A percentile compares a stretch with the other conserved stretches of the same genome.
phyloP scores from a whole-genome alignment of 2,329 filamentous ascomycete genomes.

The Pseudogymnoascus sp. region DNA sequence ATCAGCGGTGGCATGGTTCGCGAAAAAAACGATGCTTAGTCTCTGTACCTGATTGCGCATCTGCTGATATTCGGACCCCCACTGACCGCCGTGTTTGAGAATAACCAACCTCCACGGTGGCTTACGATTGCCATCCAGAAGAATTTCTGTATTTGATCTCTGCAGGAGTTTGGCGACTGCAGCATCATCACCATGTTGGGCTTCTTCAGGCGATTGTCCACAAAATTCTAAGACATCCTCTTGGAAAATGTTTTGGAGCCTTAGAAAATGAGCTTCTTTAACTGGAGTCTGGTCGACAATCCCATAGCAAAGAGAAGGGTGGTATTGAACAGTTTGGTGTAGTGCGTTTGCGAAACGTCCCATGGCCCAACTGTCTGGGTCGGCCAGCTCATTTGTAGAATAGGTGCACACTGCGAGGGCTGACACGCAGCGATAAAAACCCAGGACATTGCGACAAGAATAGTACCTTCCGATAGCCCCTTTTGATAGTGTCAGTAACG shows the following conservation, averaged over 20 bases:
- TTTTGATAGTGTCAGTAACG: not conserved
- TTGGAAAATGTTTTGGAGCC: constrained; percentile 13
- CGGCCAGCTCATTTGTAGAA: not conserved
- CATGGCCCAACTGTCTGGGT: not conserved
- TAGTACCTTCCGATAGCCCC: not conserved
- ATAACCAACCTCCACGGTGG: constrained; percentile 20
- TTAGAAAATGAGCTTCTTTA: constrained; percentile 16
- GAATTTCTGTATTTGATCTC: not conserved
- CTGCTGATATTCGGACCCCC: not conserved
- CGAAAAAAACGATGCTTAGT: constrained; percentile 17
- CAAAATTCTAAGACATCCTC: constrained; percentile 17
- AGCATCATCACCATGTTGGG: constrained; percentile 12
- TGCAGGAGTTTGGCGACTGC: not conserved
- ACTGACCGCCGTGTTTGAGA: constrained; percentile 12
- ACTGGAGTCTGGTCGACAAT: constrained; percentile 11
- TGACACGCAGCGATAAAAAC: not conserved
- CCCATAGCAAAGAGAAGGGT: constrained; percentile 18
- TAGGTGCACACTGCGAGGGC: not conserved
- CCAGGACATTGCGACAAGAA: not conserved
- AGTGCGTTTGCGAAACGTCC: constrained; percentile 9
- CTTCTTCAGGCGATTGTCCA: not conserved
- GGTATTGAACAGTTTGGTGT: constrained; percentile 13
- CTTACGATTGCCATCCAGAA: constrained; percentile 13
- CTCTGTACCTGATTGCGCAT: not conserved
- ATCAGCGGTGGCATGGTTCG: constrained; percentile 12